Evolutionary conservation across 225 moss, liverwort and hornwort species (phyloP).

Genomic region (Thuidium tamariscinum): DNA sequence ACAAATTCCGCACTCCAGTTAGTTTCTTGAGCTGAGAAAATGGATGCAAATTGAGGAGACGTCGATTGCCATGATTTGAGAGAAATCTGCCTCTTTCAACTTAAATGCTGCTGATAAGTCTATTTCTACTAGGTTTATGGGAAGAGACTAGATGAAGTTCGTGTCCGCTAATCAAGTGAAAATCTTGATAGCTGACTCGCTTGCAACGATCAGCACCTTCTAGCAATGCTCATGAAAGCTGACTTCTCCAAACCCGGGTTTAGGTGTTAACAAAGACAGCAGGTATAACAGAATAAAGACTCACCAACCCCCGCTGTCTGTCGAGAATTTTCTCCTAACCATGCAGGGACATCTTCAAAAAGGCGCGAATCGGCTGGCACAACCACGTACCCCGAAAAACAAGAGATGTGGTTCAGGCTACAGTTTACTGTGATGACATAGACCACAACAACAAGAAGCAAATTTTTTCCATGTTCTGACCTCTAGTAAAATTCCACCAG

Average conservation of each 20-base stretch:
- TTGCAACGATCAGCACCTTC: background rate
- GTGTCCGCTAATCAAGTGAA: background rate
- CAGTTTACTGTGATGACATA: background rate
- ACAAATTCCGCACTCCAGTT: background rate
- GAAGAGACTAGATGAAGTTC: background rate
- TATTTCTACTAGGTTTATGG: background rate
- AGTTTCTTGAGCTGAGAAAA: background rate
- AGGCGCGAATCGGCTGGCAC: constrained; percentile 36
- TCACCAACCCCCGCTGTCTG: constrained; percentile 29
- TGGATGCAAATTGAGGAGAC: background rate
- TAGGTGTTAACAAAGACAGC: background rate
- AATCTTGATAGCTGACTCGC: background rate
- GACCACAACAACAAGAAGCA: background rate
- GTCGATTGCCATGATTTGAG: background rate
- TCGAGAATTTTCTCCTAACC: constrained; percentile 28
- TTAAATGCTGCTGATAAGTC: background rate
- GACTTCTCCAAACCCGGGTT: background rate
- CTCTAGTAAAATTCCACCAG: background rate
- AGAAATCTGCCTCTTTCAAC: background rate
- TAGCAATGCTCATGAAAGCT: background rate
- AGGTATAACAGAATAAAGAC: background rate
- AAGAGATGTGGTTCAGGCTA: background rate
- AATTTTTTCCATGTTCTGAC: background rate
- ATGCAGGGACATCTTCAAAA: constrained; percentile 19
- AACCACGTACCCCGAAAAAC: background rate